Base-by-base conservation (phyloP, 805 yeast genomes). In the Kluyveromyces lactis region DNA sequence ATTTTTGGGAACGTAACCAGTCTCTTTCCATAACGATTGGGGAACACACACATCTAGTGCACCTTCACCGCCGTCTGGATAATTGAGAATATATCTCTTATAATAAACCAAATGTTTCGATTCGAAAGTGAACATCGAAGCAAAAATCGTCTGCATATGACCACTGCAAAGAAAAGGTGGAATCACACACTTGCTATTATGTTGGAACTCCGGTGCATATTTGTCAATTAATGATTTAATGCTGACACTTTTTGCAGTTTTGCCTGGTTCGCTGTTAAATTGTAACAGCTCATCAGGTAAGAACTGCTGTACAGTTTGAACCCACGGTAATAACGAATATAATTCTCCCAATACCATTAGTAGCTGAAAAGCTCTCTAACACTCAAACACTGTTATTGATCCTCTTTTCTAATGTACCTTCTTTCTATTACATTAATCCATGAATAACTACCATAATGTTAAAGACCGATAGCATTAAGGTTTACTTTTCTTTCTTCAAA, bases 41-140 rank as follows among this genome's bases (percentile, higher is more conserved):
- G 72, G 54, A 8, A 81, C 67, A 3, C 69, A 79, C 62, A 76
- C 71, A 61, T 85, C 95, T n/a, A 81, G 67, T 2, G 89, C 73
- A 37, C 81, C 79, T 37, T 71, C 69, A 1, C 86, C 86, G 2
- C 79, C 81, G 51, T 83, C 89, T 3, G 64, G 54, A 39, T 72
- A 73, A 33, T 54, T 56, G 39, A 75, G 54, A 3, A 79, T 55
- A 47, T 75, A 67, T 39, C 95, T 66, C 7, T 82, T 84, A 50
- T 83, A 86, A 54, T 72, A 71, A 4, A 82, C 69, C 26, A 56
- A 50, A 49, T 80, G 80, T 21, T 63, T 60, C 12, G 58, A 56
- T 16, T 70, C 64, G 39, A 71, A 69, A 19, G 64, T 60, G 35
- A 71, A 67, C 18, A 66, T 51, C 0, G 80, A 74, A 23, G 87